Evolutionary conservation across 163 green algal species (phyloP), one percentile per base, ranked within the genome.

Genomic region (Scenedesmus sp.): DNA sequence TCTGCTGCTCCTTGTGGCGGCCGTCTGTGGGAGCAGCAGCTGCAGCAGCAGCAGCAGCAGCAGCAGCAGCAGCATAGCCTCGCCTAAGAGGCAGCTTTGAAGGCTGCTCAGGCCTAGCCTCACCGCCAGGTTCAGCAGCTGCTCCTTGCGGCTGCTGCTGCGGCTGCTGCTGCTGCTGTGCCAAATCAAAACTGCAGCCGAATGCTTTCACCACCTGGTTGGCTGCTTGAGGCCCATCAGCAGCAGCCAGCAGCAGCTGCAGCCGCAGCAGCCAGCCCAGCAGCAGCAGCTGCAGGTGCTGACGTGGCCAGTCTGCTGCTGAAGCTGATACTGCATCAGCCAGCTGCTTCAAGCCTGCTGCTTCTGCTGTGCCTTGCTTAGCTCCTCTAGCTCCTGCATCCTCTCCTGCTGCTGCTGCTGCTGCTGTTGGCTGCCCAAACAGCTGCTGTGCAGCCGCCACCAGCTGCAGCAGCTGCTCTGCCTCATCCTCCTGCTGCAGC

Each of bases 121-220:
- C 4, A 34, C 18, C 13, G 4, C 16, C 34, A 86, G 16, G 62
- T 16, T 62, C 13, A 18, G 74, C 60, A 88, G 12, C 84, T 81
- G n/a, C 60, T 16, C 34, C 18, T 18, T 79, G 84, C 84, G 81
- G 84, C 84, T 89, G 84, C 60, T 89, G 60, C 84, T 82, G 59
- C 57, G 54, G 26, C 56, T 88, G 84, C 84, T 59, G 84, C 84
- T 86, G 76, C 87, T 67, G 73, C 74, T 87, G 26, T 54, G 8
- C 20, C 7, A 60, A 12, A 46, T 84, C 12, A 57, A 54, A 74
- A 55, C 52, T 67, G 82, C 82, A 76, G 52, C 82, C 20, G 23
- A 46, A 57, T 5, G 5, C 82, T 59, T 3, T 9, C 82, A 88
- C 55, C 82, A 74, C 82, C 4, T 67, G 6, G 9, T 74, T 15